phyloP scores from a whole-genome alignment of 2,329 filamentous ascomycete genomes.

The Epicoccum nigrum region DNA sequence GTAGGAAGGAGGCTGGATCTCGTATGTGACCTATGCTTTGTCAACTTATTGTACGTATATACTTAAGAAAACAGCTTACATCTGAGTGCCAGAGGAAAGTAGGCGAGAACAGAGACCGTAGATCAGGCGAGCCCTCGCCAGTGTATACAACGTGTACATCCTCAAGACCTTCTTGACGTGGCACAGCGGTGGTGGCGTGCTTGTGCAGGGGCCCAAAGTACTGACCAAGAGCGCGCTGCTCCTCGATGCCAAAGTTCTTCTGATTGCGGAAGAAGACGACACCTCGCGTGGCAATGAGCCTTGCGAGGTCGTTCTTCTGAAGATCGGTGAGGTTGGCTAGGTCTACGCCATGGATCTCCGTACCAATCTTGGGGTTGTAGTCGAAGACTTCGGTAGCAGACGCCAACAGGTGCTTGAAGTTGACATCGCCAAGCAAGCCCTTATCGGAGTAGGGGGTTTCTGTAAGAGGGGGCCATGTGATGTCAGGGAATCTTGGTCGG shows the following conservation, averaged over 20 bases:
- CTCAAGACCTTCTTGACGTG: conserved; percentile 56
- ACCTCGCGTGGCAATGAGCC: conserved; percentile 60
- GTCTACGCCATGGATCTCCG: conserved; percentile 59
- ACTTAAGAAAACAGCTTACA: conserved; percentile 44
- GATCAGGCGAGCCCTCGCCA: conserved; percentile 59
- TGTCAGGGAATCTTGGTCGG: conserved; percentile 58
- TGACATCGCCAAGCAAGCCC: conserved; percentile 59
- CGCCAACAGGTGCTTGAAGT: conserved; percentile 60
- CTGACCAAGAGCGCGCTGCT: conserved; percentile 58
- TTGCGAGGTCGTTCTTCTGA: conserved; percentile 61
- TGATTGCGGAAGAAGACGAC: conserved; percentile 66
- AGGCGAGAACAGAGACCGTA: conserved; percentile 61
- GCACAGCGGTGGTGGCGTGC: conserved; percentile 62
- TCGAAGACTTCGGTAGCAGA: conserved; percentile 62
- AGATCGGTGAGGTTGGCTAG: conserved; percentile 57
- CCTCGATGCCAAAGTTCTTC: conserved; percentile 60
- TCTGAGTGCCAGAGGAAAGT: conserved; percentile 63
- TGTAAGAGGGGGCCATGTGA: conserved; percentile 58
- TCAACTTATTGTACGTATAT: conserved; percentile 16
- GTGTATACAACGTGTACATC: conserved; percentile 64
- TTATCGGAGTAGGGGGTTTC: conserved; percentile 60
- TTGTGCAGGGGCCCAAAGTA: conserved; percentile 62
- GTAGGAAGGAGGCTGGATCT: conserved; percentile 63
- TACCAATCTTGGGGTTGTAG: conserved; percentile 63
- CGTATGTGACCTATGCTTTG: conserved; percentile 58